A percentile compares a stretch with the other conserved stretches of the same genome.
Conservation (phyloP, 2,329 filamentous ascomycete species). For the Plectosphaerella cucumerina region DNA sequence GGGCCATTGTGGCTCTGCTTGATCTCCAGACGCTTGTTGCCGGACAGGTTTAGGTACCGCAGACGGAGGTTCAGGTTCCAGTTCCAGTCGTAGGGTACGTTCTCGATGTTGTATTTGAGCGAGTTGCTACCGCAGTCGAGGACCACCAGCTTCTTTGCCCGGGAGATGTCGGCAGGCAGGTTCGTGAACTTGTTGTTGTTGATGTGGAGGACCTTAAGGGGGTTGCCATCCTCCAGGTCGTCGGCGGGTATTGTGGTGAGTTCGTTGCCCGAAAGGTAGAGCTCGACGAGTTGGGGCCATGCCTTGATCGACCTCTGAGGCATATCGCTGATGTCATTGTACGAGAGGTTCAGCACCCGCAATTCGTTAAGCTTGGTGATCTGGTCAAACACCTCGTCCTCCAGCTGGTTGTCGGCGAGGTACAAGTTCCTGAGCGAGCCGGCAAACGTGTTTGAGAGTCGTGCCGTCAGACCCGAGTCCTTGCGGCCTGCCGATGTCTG, state of each 20-base stretch:
- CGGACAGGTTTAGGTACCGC: constrained; percentile 91
- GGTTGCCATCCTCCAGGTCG: constrained; percentile 84
- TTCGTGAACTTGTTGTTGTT: constrained; percentile 99
- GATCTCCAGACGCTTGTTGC: constrained; percentile 95
- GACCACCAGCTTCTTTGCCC: constrained; percentile 86
- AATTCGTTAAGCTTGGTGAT: constrained; percentile 78
- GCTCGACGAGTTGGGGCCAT: constrained; percentile 85
- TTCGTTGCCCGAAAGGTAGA: constrained; percentile 94
- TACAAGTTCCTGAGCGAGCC: constrained; percentile 79
- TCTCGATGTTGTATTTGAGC: constrained; percentile 97
- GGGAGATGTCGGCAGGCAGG: constrained; percentile 88
- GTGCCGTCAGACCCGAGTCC: constrained; percentile 80
- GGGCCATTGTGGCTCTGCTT: constrained; percentile 57
- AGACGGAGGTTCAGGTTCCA: constrained; percentile 98
- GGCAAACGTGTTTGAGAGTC: constrained; percentile 81
- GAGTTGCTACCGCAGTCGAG: constrained; percentile 93
- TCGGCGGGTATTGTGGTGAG: constrained; percentile 87
- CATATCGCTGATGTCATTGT: constrained; percentile 91
- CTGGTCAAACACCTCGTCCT: constrained; percentile 94
- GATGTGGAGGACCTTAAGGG: constrained; percentile 86
- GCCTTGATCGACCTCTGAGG: constrained; percentile 82
- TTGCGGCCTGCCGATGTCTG: constrained; percentile 60
- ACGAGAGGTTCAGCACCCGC: constrained; percentile 86
- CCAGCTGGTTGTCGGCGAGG: constrained; percentile 88
- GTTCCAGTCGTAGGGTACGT: constrained; percentile 99